phyloP scores from a whole-genome alignment of 805 yeast genomes.

The Priceomyces carsonii region DNA sequence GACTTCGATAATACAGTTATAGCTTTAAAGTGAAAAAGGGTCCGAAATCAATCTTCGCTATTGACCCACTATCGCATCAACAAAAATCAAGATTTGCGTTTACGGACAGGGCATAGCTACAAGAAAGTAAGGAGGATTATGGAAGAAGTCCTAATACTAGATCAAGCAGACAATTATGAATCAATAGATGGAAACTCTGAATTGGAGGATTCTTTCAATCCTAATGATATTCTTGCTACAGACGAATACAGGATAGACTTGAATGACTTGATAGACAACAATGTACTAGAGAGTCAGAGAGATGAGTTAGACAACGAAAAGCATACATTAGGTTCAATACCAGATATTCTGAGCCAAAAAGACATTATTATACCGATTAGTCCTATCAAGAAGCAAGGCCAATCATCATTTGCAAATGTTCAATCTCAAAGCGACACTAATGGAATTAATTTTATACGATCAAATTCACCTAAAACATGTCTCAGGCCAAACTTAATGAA shows the following conservation, averaged over 20 bases:
- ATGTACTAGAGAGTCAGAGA: constrained; percentile 2
- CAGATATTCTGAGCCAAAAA: background rate
- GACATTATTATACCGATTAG: constrained; percentile 3
- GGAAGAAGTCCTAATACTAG: no score
- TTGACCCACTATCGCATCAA: background rate
- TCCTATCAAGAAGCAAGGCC: constrained; percentile 3
- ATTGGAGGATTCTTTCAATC: constrained; percentile 6
- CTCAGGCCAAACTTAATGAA: constrained; percentile 10
- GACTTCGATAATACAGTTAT: constrained; percentile 5
- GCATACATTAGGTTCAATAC: no score
- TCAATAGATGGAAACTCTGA: constrained; percentile 2
- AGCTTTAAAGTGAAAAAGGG: no score
- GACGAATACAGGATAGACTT: constrained; percentile 23
- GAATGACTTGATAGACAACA: constrained; percentile 14
- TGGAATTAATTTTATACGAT: constrained; percentile 1
- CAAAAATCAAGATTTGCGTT: background rate
- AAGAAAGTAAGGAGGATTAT: no score
- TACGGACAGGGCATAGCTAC: no score
- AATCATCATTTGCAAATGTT: background rate
- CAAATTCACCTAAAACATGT: constrained; percentile 5
- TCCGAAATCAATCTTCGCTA: background rate
- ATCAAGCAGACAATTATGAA: no score
- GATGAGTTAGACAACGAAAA: background rate
- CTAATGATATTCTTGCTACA: constrained; percentile 8
- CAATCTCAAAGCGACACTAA: background rate